A percentile compares a stretch with the other conserved stretches of the same genome.
Evolutionary conservation across 108 stramenopile species (phyloP).

Genomic region (Pseudonitzschia multiseries): DNA sequence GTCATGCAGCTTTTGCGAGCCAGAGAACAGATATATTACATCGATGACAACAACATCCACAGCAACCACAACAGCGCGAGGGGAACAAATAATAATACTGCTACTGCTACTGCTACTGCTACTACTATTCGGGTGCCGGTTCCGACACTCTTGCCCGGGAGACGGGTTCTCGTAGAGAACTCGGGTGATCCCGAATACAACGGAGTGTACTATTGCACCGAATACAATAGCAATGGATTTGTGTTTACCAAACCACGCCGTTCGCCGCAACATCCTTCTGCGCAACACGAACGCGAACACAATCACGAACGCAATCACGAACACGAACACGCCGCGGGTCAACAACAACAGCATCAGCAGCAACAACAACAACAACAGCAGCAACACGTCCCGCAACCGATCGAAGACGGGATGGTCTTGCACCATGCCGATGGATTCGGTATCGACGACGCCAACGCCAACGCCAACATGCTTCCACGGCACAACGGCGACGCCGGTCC

Average conservation of each 20-base stretch:
- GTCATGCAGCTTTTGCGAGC: constrained; percentile 73
- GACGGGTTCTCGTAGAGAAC: constrained; percentile 52
- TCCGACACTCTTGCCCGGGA: constrained; percentile 59
- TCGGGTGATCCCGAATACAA: constrained; percentile 79
- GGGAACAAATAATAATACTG: neutral
- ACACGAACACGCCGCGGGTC: too few relatives aligned
- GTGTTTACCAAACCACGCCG: constrained; percentile 74
- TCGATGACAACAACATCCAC: neutral
- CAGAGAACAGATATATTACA: constrained; percentile 73
- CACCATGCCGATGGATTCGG: neutral
- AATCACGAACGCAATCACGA: neutral
- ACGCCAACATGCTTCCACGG: neutral
- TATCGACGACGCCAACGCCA: neutral
- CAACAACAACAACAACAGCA: neutral
- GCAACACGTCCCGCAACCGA: too few relatives aligned
- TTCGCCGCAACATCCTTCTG: constrained; percentile 22
- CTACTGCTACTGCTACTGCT: too few relatives aligned
- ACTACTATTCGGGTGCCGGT: constrained; percentile 54
- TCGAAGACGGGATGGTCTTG: too few relatives aligned
- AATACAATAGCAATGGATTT: constrained; percentile 61
- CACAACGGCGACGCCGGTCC: neutral
- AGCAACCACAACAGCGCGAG: neutral
- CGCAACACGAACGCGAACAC: neutral
- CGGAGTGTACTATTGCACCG: constrained; percentile 83
- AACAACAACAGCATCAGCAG: neutral